Base-by-base conservation (phyloP, 495 filamentous ascomycete species). In the Annulohypoxylon stygium region DNA sequence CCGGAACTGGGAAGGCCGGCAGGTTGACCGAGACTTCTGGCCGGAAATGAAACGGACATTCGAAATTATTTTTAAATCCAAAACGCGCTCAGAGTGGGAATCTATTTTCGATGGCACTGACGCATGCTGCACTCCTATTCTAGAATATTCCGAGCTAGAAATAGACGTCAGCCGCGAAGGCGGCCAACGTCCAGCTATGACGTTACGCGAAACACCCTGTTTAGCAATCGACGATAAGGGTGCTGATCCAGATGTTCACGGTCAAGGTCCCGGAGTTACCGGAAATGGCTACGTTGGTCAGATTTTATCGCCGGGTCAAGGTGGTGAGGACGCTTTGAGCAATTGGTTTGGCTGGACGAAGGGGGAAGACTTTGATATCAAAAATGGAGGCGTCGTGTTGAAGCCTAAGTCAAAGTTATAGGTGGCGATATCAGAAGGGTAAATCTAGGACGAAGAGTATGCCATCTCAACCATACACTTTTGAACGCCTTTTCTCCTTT, bases 111-210 rank as follows among this genome's bases (percentile, higher is more conserved):
- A 96, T 74, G 92, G 92, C 16, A 95, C 90, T 0, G 95, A 98
- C 84, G 94, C 95, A 8, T 98, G 95, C 79, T 93, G 92, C 64
- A 95, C 94, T 20, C 94, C 95, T 2, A 92, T 98, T 2, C 80
- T 97, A 58, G 90, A 88, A 48, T 91, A 92, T 74, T 70, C 45
- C 0, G 95, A 97, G 81, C 82, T 97, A 63, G 88, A 93, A 77
- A 78, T 81, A n/a, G 78, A 84, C 33, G 83, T 85, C 4, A 74
- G 67, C 48, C 77, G 81, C 57, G 86, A 87, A 69, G 93, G 90
- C 69, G 91, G 97, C 66, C 93, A 95, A 78, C 82, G 93, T 69
- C 91, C 93, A 23, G 81, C 88, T 10, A 93, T 97, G 8, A 88
- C 90, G 36, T 79, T 97, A 70, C 82, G 83, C 26, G 84, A 82